Evolutionary conservation across 768 basidiomycete species (phyloP), one percentile per base, ranked within the genome.

Genomic region (Fomitopsis serialis): DNA sequence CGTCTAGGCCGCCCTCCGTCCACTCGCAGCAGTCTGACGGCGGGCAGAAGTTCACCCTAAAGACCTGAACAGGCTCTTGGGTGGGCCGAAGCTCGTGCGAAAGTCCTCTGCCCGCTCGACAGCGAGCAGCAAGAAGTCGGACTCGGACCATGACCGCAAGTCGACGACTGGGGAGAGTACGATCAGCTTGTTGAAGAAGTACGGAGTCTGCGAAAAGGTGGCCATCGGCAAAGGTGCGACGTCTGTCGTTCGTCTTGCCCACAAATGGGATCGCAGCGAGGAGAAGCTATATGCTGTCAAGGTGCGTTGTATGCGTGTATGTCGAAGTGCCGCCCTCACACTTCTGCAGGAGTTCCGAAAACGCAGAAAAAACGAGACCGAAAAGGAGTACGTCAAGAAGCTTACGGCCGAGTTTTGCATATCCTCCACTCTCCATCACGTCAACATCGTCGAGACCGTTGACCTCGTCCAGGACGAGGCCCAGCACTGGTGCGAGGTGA

Each of bases 311-410:
- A 49, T 24, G 40, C 29, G 29, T 11, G 43, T 32, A 21, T 32
- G 17, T 44, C 19, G 24, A n/a, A 23, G 19, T 8, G 8, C 2
- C 48, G 17, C 22, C 49, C 48, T 50, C 53, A 46, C 32, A 48
- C 43, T 21, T 17, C 43, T 8, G 21, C 57, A 96, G 93, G 96
- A 99, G 73, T 99, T 99, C 78, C 88, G 96, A 49, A 98, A 97
- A 70, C 84, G 96, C 58, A 83, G 96, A 62, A 96, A 95, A 81
- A 97, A 96, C 65, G 96, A 99, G 74, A 85, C 94, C 5, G 96
- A 99, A 72, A 97, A 97, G 70, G 96, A 99, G 74, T 99, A 99
- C 64, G 86, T 99, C 74, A 99, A 99, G 84, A 99, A 99, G 71
- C 87, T 99, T 62, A 99, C 96, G 6, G 93, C 96, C 23, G 96